Base-by-base conservation (phyloP, 2,329 filamentous ascomycete species). In the Ascomycota sp. region DNA sequence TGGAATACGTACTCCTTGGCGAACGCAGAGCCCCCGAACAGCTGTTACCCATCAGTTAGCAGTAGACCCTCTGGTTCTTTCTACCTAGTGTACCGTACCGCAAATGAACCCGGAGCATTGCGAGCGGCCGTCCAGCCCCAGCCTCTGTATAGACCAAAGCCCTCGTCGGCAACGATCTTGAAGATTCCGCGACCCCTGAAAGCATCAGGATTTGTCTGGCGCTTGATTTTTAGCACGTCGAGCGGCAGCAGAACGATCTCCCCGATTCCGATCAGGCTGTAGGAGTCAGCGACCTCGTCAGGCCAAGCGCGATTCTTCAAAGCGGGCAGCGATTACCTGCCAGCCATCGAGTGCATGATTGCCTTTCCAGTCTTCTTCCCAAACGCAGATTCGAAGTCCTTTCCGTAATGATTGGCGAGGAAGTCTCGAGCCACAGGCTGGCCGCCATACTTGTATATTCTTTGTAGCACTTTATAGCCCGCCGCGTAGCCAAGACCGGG, bases 161-260 rank as follows among this genome's bases (percentile, higher is more conserved):
- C 89, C 56, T 98, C 89, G 48, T 98, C 89, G 34, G 70, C 68
- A 36, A 98, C 68, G 40, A 98, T 95, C 56, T 68, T 76, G 50
- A 95, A 60, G 35, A 98, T 65, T 37, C 89, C 89, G 45, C 89
- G 79, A 43, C 86, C 86, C 41, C 83, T 73, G 73, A 98, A 98
- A 23, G 89, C 85, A 50, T 95, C 89, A 25, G 89, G 89, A 65
- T 98, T 98, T 41, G 89, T 98, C 63, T 98, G 89, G 46, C 89
- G 75, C 70, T 98, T 98, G 63, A 98, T 98, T 70, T 98, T 98
- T 38, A 98, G 69, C 24, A 98, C 86, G 44, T 98, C 89, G 36
- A 98, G 71, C 25, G 89, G 89, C 25, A 98, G 69, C 20, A 98
- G 70, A 34, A 98, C 70, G 40, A 98, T 92, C 61, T 98, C 89